Conservation (phyloP, 352 stramenopile genomes). For the Phytophthora tubulina region DNA sequence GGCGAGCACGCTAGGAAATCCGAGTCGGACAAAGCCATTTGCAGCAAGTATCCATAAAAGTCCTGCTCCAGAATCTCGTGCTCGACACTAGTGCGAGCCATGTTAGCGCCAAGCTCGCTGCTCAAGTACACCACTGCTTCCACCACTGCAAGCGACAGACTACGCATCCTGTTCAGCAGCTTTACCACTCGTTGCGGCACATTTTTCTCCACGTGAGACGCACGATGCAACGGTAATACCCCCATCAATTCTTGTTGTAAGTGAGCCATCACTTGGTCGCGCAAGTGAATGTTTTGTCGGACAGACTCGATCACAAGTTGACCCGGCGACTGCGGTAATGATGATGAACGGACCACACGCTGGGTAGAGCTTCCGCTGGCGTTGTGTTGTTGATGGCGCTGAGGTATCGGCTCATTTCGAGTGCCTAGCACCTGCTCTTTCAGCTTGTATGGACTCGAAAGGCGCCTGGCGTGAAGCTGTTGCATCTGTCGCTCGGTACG, state of each 20-base stretch:
- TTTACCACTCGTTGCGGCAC: slow-evolving; percentile 54
- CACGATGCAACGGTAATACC: slow-evolving; percentile 30
- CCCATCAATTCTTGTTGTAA: slow-evolving; percentile 52
- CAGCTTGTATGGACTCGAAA: slow-evolving; percentile 69
- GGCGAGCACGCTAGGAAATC: slow-evolving; percentile 56
- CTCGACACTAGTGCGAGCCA: slow-evolving; percentile 13
- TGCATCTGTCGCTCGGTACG: slow-evolving; percentile 25
- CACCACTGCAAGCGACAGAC: slow-evolving; percentile 66
- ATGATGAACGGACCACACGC: slow-evolving; percentile 4
- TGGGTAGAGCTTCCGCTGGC: neutral
- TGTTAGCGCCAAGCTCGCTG: slow-evolving; percentile 32
- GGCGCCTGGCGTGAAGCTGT: slow-evolving; percentile 35
- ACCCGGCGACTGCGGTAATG: slow-evolving; percentile 20
- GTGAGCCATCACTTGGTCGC: slow-evolving; percentile 54
- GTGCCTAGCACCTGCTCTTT: slow-evolving; percentile 70
- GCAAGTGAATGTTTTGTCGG: slow-evolving; percentile 56
- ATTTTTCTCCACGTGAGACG: slow-evolving; percentile 30
- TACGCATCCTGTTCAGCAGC: slow-evolving; percentile 68
- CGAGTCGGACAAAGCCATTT: slow-evolving; percentile 57
- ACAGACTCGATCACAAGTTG: slow-evolving; percentile 62
- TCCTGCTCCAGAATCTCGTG: slow-evolving; percentile 53
- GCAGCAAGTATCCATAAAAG: slow-evolving; percentile 55
- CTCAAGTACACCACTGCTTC: slow-evolving; percentile 73
- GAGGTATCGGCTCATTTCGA: slow-evolving; percentile 23
- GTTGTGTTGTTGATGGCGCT: slow-evolving; percentile 10